Base-by-base conservation (phyloP, 768 basidiomycete species). In the Suillus ampliporus region DNA sequence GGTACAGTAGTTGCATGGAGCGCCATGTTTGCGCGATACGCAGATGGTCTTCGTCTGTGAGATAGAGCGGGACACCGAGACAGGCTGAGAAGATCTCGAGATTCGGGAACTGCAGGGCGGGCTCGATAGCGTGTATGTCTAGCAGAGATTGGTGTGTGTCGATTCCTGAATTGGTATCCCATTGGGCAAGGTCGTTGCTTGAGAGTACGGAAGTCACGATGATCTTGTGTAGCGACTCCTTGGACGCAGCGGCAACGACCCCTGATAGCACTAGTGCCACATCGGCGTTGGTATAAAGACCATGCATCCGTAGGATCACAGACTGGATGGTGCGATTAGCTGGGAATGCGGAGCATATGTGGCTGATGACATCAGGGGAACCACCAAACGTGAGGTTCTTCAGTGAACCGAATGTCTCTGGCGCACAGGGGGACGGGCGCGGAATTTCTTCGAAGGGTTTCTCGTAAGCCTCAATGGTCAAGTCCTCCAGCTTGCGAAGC, bases 51-150 rank as follows among this genome's bases (percentile, higher is more conserved):
- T 56, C 38, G 17, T 56, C 54, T 26, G 38, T 26, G 54, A 56
- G 54, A 56, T 56, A 56, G 5, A 56, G 38, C 7, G 54, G 54
- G 38, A 56, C 17, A n/a, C 54, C 54, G 23, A 56, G 38, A 26
- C 54, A 56, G 17, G 23, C 54, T 6, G 54, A 56, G 38, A 56
- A 56, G 17, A 56, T 41, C 17, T 56, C 54, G 17, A 56, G 23
- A 26, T 40, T 56, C 10, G 17, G 54, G 26, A 56, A 56, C 19
- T 41, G 54, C 23, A 56, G 17, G 23, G 54, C 54, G 5, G 54
- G 54, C 23, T 56, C 54, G 4, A 56, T 56, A 14, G 54, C 54
- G 26, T 28, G 9, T 40, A 56, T 56, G 54, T 56, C 54, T 56
- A 56, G 54, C 6, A 40, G 38, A 23, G 28, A 56, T 40, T 56